Evolutionary conservation across 1,139 yeast species (phyloP).

Genomic region (Scheffersomyces segobiensis): DNA sequence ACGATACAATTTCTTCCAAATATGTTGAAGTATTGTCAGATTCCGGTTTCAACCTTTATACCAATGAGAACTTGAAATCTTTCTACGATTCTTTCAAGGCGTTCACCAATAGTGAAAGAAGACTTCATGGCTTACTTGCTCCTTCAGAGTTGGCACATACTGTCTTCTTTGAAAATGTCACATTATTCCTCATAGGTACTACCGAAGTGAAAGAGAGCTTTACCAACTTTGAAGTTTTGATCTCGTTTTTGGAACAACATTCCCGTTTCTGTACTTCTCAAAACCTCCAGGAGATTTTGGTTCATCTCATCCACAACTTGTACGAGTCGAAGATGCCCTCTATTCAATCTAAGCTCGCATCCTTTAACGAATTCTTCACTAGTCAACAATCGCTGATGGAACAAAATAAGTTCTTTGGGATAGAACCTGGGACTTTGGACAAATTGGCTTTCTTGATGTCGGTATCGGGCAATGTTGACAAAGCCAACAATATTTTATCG

Average conservation of each 20-base stretch:
- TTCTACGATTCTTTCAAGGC: constrained; percentile 20
- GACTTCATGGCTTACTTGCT: constrained; percentile 14
- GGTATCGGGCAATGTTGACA: constrained; percentile 16
- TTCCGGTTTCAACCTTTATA: neutral
- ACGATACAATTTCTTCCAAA: neutral
- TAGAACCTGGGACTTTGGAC: constrained; percentile 26
- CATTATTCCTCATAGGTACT: constrained; percentile 18
- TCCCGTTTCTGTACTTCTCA: constrained; percentile 16
- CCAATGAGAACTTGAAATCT: constrained; percentile 10
- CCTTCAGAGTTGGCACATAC: constrained; percentile 11
- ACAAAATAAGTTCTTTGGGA: constrained; percentile 1
- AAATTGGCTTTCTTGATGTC: constrained; percentile 26
- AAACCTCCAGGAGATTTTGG: constrained; percentile 19
- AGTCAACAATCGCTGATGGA: neutral
- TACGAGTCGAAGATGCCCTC: constrained; percentile 11
- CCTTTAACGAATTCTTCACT: constrained; percentile 11
- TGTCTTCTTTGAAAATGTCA: constrained; percentile 23
- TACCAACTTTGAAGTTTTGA: constrained; percentile 12
- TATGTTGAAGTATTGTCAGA: neutral
- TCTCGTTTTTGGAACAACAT: constrained; percentile 19
- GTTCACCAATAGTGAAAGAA: constrained; percentile 17
- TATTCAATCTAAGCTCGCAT: constrained; percentile 7
- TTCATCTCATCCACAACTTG: constrained; percentile 12
- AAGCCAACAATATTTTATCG: constrained; percentile 20
- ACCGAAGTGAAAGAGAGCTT: constrained; percentile 7